A percentile compares a stretch with the other conserved stretches of the same genome.
phyloP scores from a whole-genome alignment of 1,139 yeast genomes.

The Protomyces inundatus region DNA sequence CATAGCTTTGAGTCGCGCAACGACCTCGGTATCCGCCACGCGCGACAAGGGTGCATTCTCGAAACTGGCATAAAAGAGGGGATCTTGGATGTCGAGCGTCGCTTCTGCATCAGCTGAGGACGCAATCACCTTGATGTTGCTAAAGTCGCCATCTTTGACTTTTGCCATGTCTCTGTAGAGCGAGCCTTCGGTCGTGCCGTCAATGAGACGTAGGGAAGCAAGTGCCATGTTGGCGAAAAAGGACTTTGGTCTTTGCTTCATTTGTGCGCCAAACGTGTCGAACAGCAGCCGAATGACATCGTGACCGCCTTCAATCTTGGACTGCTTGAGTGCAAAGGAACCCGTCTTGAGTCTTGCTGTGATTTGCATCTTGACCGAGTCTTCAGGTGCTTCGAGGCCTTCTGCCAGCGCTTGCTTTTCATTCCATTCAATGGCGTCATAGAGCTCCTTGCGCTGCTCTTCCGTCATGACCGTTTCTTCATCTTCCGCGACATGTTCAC shows the following conservation, averaged over 20 bases:
- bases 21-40: constrained; percentile 70
- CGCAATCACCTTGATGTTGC: constrained; percentile 31
- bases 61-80: constrained; percentile 75
- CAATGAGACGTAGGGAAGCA: constrained; percentile 78
- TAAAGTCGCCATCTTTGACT: constrained; percentile 56
- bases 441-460: constrained; percentile 59
- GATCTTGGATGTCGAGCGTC: constrained; percentile 41
- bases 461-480: constrained; percentile 41
- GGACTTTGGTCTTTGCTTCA: constrained; percentile 76
- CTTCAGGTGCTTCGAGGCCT: constrained; percentile 61
- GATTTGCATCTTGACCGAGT: constrained; percentile 61
- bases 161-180: constrained; percentile 83
- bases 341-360: constrained; percentile 69
- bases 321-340: constrained; percentile 52
- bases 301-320: constrained; percentile 33
- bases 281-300: constrained; percentile 72
- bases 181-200: constrained; percentile 63
- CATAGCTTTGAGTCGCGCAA: constrained; percentile 76
- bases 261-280: constrained; percentile 72
- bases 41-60: constrained; percentile 83
- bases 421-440: constrained; percentile 89
- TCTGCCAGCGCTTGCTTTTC: constrained; percentile 52
- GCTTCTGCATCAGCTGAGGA: constrained; percentile 11
- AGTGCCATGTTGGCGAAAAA: constrained; percentile 65
- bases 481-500: constrained; percentile 22